Evolutionary conservation across 2,329 filamentous ascomycete genomes (phyloP).

Genomic region (Pseudogymnoascus pannorum): DNA sequence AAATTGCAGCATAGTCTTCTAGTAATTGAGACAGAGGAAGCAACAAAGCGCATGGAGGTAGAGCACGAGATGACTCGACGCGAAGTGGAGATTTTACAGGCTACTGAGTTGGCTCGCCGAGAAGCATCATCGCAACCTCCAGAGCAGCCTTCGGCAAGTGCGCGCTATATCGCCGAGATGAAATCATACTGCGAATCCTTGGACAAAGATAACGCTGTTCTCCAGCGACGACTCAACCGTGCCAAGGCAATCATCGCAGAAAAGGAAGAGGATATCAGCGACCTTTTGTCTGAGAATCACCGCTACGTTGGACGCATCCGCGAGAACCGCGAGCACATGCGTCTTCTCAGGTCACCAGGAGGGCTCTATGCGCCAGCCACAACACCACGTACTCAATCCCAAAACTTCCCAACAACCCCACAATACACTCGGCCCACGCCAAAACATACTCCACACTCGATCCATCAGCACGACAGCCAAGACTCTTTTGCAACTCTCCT

Average conservation of each 20-base stretch:
- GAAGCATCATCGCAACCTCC: conserved; percentile 32
- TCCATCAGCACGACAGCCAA: conserved; percentile 44
- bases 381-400: conserved; percentile 47
- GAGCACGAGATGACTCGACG: conserved; percentile 87
- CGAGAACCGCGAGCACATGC: conserved; percentile 83
- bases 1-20: conserved; percentile 85
- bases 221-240: conserved; percentile 59
- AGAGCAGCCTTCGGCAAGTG: conserved; percentile 43
- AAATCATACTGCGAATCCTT: conserved; percentile 60
- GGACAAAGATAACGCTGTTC: conserved; percentile 55
- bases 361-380: conserved; percentile 54
- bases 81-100: conserved; percentile 77
- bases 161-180: conserved; percentile 49
- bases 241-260: conserved; percentile 74
- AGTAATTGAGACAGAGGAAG: conserved; percentile 74
- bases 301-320: conserved; percentile 76
- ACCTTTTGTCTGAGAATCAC: conserved; percentile 67
- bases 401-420: conserved; percentile 34
- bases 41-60: conserved; percentile 78
- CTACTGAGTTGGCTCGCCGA: conserved; percentile 61
- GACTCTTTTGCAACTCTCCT: conserved; percentile 71
- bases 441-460: conserved; percentile 37
- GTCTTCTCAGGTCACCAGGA: conserved; percentile 68
- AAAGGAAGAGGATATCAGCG: conserved; percentile 65
- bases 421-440: conserved; percentile 41